phyloP scores from a whole-genome alignment of 1,284 basidiomycete species.

The Tylopilus orsonianus region DNA sequence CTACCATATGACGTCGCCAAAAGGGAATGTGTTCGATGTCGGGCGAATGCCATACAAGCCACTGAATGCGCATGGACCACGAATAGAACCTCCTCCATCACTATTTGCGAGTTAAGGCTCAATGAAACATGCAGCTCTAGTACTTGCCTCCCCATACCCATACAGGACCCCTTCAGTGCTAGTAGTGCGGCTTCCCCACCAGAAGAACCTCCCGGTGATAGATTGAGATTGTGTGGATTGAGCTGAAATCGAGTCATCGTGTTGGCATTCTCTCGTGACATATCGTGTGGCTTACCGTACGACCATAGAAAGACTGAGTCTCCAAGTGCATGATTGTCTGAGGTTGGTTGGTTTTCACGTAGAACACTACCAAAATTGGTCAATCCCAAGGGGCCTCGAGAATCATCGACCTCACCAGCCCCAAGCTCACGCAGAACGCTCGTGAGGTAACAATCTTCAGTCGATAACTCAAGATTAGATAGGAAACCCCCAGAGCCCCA shows the following conservation, averaged over 20 bases:
- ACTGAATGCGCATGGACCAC: constrained; percentile 40
- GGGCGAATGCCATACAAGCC: constrained; percentile 50
- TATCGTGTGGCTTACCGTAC: constrained; percentile 28
- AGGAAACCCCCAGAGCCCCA: constrained; percentile 45
- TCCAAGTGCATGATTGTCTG: constrained; percentile 42
- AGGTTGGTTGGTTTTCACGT: constrained; percentile 48
- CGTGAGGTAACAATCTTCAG: constrained; percentile 25
- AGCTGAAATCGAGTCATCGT: constrained; percentile 17
- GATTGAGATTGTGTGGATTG: constrained; percentile 47
- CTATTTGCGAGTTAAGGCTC: constrained; percentile 13
- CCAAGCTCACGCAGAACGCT: constrained; percentile 34
- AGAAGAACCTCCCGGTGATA: constrained; percentile 48
- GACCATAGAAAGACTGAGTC: constrained; percentile 41
- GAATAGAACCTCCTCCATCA: constrained; percentile 35
- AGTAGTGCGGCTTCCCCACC: constrained; percentile 57
- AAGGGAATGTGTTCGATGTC: constrained; percentile 43
- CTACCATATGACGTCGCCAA: constrained; percentile 9
- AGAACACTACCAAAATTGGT: constrained; percentile 37
- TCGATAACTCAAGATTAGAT: constrained; percentile 23
- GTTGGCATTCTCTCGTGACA: neutral
- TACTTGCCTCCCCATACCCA: constrained; percentile 55
- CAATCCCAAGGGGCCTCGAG: neutral
- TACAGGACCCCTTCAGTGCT: constrained; percentile 44
- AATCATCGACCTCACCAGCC: constrained; percentile 25
- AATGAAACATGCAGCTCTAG: neutral